These are phyloP conservation scores for Cryptosporidium ryanae DNA, from an alignment of 169 alveolate species.

Conservation along the genomic window DNA sequence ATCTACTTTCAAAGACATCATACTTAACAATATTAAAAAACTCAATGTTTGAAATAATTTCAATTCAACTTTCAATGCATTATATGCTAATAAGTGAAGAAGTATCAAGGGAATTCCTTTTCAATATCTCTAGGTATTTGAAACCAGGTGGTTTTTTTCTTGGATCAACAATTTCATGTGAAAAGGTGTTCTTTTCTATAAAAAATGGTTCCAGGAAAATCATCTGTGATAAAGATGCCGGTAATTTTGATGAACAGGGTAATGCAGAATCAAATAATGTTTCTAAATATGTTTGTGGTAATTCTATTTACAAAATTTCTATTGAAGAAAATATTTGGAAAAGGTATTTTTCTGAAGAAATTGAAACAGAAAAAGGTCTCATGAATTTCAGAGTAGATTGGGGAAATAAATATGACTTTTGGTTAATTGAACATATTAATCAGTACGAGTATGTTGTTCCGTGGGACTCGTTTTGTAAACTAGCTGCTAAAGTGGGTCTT, in stretches of 20 bases:
- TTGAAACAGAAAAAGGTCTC: conserved; percentile 76
- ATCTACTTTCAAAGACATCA: conserved; percentile 72
- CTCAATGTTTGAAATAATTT: conserved; percentile 84
- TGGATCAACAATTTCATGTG: conserved; percentile 85
- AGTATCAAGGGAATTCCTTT: conserved; percentile 86
- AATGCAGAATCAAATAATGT: conserved; percentile 68
- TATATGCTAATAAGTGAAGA: conserved; percentile 89
- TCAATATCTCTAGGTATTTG: conserved; percentile 82
- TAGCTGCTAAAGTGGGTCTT: conserved; percentile 68
- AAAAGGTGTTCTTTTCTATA: conserved; percentile 47
- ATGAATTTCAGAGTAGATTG: conserved; percentile 75
- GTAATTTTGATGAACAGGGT: conserved; percentile 57
- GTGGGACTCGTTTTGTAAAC: conserved; percentile 69
- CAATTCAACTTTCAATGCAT: conserved; percentile 93
- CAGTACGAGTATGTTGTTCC: conserved; percentile 80
- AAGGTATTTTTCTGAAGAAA: conserved; percentile 61
- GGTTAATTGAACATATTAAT: conserved; percentile 80
- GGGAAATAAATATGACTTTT: conserved; percentile 82
- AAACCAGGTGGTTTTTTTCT: conserved; percentile 90
- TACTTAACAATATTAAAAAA: conserved; percentile 67
- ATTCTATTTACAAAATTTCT: conserved; percentile 77
- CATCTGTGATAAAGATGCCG: conserved; percentile 10
- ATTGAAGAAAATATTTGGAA: conserved; percentile 76
- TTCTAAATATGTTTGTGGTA: conserved; percentile 75
- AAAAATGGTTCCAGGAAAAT: conserved; percentile 27